Percentiles rank a stretch among this genome's conserved stretches.
These are phyloP conservation scores for Penicillium odoratum DNA, from an alignment of 495 filamentous ascomycete genomes.

Conservation along the genomic window DNA sequence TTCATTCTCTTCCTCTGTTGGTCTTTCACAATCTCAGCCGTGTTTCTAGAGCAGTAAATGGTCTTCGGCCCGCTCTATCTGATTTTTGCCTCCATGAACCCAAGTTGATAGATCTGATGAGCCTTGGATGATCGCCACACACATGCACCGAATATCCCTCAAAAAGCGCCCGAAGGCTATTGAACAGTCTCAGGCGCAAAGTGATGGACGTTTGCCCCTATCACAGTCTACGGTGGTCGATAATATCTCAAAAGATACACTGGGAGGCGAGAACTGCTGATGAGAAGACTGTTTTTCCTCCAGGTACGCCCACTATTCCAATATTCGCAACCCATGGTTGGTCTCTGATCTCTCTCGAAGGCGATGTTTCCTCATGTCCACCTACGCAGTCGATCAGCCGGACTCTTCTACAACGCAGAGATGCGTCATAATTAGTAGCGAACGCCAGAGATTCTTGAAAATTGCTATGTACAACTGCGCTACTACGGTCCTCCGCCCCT, in stretches of 20 bases:
- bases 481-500: neutral
- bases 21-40: neutral
- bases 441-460: neutral
- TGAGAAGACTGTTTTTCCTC: neutral
- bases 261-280: neutral
- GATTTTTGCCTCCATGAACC: neutral
- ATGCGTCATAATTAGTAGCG: neutral
- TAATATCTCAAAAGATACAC: neutral
- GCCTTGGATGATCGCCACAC: neutral
- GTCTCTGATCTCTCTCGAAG: neutral
- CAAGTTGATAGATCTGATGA: neutral
- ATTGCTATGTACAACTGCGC: neutral
- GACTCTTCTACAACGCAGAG: neutral
- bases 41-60: neutral
- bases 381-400: neutral
- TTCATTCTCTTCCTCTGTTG: neutral
- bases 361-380: neutral
- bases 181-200: neutral
- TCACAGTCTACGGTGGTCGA: neutral
- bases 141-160: neutral
- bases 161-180: neutral
- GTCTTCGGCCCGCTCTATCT: neutral
- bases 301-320: neutral
- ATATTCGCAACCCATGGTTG: neutral
- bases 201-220: neutral